Evolutionary conservation across 2,329 filamentous ascomycete species (phyloP), one percentile per base, ranked within the genome.

Genomic region (Colletotrichum camelliae): DNA sequence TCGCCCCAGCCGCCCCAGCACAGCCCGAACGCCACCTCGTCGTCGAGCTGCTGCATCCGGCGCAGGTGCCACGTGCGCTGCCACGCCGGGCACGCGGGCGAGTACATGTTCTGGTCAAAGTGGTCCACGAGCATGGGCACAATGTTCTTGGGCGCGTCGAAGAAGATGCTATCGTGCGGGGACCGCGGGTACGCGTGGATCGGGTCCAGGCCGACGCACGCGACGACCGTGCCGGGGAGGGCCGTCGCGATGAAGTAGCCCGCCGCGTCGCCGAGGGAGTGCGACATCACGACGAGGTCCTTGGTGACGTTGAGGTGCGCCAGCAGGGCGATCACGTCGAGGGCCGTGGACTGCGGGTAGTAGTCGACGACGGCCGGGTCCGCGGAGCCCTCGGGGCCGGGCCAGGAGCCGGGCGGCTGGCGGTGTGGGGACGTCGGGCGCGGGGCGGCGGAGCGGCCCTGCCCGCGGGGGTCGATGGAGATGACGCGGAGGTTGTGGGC

Each of bases 41-140:
- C 21, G 74, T 76, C 74, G 9, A 67, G 31, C 60, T 74, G 61
- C 24, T 37, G 48, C 66, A 72, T 69, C 6, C 60, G 66, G 16
- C 74, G 66, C 16, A 68, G 60, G 24, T 70, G 70, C 74, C 74
- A 76, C 13, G 70, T 73, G 31, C 64, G 68, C 31, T 70, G 74
- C 70, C 74, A 70, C 16, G 39, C 35, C 2, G 74, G 71, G 16
- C 66, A 52, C 8, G 9, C 37, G 10, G 69, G 55, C 4, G 35
- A 24, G 62, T 70, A 74, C 33, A 35, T 29, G 15, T 16, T 33
- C 12, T 10, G 35, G 27, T 52, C 16, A n/a, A 76, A 61, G 43
- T 31, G 21, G 16, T 57, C 70, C 6, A 69, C 21, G n/a, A 65
- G 12, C 12, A 29, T 48, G 9, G 27, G 37, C 9, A 72, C 12